phyloP scores from a whole-genome alignment of 139 green algal genomes.

The Marvania coccoides region DNA sequence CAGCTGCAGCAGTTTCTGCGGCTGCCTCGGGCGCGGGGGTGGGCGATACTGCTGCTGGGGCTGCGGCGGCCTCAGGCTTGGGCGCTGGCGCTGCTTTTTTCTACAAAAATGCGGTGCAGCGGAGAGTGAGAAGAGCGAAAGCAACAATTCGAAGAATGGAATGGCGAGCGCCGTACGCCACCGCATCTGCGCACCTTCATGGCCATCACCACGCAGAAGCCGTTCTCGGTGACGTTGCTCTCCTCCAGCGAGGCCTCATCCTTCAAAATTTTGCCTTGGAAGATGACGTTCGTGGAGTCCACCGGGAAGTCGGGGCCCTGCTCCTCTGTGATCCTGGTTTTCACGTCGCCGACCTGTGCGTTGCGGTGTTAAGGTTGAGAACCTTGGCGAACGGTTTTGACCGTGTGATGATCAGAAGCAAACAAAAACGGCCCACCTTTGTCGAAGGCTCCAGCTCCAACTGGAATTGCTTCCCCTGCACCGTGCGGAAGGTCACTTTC shows the following conservation, averaged over 20 bases:
- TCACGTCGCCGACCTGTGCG: conserved; percentile 60
- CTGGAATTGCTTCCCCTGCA: conserved; percentile 69
- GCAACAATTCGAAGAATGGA: neutral
- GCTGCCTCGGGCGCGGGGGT: conserved; percentile 2
- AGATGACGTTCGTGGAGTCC: conserved; percentile 57
- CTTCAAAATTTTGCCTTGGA: conserved; percentile 85
- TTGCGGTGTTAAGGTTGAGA: too few species aligned
- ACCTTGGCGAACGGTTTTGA: too few species aligned
- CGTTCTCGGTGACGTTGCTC: conserved; percentile 61
- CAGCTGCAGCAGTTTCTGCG: conserved; percentile 12
- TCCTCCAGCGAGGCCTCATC: conserved; percentile 72
- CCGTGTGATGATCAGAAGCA: too few species aligned
- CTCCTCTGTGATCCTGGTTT: conserved; percentile 47
- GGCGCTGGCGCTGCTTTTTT: conserved; percentile 5
- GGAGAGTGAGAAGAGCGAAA: neutral
- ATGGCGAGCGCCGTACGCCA: neutral
- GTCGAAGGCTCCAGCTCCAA: conserved; percentile 59
- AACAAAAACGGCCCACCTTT: conserved; percentile 47
- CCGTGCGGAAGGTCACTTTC: conserved; percentile 85
- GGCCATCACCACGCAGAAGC: conserved; percentile 94
- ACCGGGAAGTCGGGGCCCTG: conserved; percentile 47
- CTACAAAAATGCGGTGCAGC: conserved; percentile 24
- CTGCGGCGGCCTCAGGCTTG: conserved; percentile 7
- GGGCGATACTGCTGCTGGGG: conserved; percentile 16
- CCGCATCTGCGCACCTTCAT: conserved; percentile 50